Evolutionary conservation across 2,329 filamentous ascomycete genomes (phyloP), one percentile per base, ranked within the genome.

Genomic region (Colletotrichum camelliae): DNA sequence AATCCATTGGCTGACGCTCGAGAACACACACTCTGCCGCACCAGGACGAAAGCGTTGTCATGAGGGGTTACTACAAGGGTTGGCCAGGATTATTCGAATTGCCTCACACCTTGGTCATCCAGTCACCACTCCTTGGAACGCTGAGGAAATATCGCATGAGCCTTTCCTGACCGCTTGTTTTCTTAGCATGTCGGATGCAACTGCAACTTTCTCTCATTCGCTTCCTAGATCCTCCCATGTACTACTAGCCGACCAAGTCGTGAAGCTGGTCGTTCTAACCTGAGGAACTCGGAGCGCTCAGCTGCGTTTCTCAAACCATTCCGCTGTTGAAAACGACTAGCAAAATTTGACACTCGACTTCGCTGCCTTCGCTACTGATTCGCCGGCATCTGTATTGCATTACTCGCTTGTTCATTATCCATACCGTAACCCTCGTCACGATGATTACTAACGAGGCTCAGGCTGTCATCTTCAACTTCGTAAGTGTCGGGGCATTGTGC

Each of bases 1-100:
- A 55, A 58, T 52, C 60, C 67, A 77, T 77, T 77, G 76, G 76
- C 62, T 69, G 48, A 52, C 70, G 33, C 10, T 43, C 33, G 48
- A 57, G 31, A 68, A 65, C 43, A 31, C 29, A 29, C 43, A 31
- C 29, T 21, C 64, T 73, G 62, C 48, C 60, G 33, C 65, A 60
- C 62, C 60, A 61, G 58, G 67, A 35, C 67, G 57, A 61, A 31
- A 71, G 60, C 55, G 33, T 70, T 37, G 60, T 66, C 52, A 13
- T 55, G 27, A 48, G n/a, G 29, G n/a, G 57, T 70, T 74, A 39
- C 31, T 66, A 52, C 52, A 31, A 60, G 18, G 58, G 21, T 62
- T 65, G 67, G 52, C 31, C 70, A 73, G 55, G 72, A 31, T 35
- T 52, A 12, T 29, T 60, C 15, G 55, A 39, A 68, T 58, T 61